Percentiles rank a stretch among this genome's conserved stretches.
phyloP scores from a whole-genome alignment of 2,329 filamentous ascomycete genomes.

The Sordariomycetes sp. region DNA sequence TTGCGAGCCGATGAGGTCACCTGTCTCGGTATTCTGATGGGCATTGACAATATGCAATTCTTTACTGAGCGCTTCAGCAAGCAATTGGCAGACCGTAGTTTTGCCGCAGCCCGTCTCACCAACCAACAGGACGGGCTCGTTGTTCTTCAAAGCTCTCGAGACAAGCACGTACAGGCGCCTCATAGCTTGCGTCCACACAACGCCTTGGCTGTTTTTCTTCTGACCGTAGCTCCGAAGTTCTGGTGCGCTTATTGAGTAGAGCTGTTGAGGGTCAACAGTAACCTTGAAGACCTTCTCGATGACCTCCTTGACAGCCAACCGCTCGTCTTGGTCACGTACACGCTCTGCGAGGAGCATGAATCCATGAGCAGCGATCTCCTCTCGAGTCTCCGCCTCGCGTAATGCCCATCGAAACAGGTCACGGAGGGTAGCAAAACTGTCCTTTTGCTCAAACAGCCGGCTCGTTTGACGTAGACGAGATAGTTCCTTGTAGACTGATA shows the following conservation, averaged over 20 bases:
- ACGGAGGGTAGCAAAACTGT: constrained; percentile 90
- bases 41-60: constrained; percentile 87
- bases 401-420: constrained; percentile 95
- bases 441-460: constrained; percentile 91
- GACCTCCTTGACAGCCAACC: constrained; percentile 71
- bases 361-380: constrained; percentile 83
- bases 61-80: constrained; percentile 71
- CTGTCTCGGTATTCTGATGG: constrained; percentile 96
- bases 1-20: constrained; percentile 93
- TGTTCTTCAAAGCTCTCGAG: constrained; percentile 75
- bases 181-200: constrained; percentile 97
- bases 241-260: constrained; percentile 61
- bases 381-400: constrained; percentile 71
- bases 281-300: constrained; percentile 91
- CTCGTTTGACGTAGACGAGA: constrained; percentile 83
- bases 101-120: constrained; percentile 98
- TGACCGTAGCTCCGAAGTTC: constrained; percentile 41
- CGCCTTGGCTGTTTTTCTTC: constrained; percentile 45
- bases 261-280: constrained; percentile 59
- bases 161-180: constrained; percentile 83
- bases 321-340: constrained; percentile 84
- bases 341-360: constrained; percentile 95
- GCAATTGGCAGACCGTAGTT: constrained; percentile 88
- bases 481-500: constrained; percentile 87
- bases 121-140: constrained; percentile 88